Evolutionary conservation across 2,329 filamentous ascomycete genomes (phyloP), one percentile per base, ranked within the genome.

Genomic region (Neoarthrinium moseri): DNA sequence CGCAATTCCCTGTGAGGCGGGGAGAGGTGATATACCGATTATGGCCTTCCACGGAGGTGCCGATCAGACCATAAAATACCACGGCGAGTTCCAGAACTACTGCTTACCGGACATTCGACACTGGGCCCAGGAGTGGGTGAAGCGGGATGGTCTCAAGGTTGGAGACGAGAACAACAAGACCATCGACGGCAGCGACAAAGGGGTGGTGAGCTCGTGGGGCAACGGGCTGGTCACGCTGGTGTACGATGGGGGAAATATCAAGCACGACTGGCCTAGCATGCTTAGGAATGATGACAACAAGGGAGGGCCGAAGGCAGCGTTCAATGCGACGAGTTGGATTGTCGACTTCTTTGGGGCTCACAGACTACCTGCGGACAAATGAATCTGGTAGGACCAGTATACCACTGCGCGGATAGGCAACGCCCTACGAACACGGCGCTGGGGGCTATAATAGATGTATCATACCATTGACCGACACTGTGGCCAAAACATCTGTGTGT

Each of bases 1-100:
- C 8, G 15, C 48, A 1, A 58, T 60, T 30, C 60, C 54, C 11
- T 74, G 68, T 56, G 56, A 46, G 4, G 60, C 66, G 0, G 58
- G 54, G 4, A 56, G 60, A 39, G 52, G 36, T 0, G 56, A 62
- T 4, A 47, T 75, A 3, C 72, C 73, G 2, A 62, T 78, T 12
- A 54, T 78, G 6, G 73, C 73, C 37, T 68, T 76, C 30, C 74
- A 78, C 53, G 73, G 74, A 7, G 66, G 62, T 4, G 62, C 51
- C 2, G 75, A 78, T 55, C 61, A 51, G 4, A 71, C 63, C 1
- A 73, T 77, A 27, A 52, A 59, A 0, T 77, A 76, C 49, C 46
- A 55, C 1, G 73, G 73, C 2, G 66, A 64, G 3, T 61, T 60
- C 17, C 65, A 69, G 17, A 34, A 41, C 1, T 68, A 67, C 0